Evolutionary conservation across 371 early-diverging fungal species (phyloP).

Genomic region (Apophysomyces elegans): DNA sequence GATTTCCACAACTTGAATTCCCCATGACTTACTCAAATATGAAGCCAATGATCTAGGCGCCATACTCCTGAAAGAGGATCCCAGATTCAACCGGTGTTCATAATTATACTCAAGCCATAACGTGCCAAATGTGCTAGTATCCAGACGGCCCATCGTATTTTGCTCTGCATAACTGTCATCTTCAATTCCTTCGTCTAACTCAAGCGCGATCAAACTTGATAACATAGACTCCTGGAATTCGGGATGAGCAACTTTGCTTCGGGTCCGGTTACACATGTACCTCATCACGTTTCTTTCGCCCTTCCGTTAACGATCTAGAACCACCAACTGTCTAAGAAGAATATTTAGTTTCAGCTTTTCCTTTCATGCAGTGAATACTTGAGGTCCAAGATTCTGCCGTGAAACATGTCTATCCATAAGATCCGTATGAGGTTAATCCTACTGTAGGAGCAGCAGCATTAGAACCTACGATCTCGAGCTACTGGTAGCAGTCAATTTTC

Average conservation of each 20-base stretch:
- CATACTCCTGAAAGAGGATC: constrained; percentile 11
- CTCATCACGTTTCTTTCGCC: constrained; percentile 1
- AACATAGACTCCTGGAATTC: constrained; percentile 18
- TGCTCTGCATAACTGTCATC: not conserved
- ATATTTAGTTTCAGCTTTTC: not conserved
- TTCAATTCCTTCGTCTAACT: constrained; percentile 15
- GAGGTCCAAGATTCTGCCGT: not conserved
- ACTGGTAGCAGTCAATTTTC: not conserved
- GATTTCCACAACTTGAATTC: constrained; percentile 27
- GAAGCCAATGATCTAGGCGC: constrained; percentile 7
- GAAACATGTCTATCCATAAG: not conserved
- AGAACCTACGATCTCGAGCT: not conserved
- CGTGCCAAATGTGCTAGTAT: constrained; percentile 21
- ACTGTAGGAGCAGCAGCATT: not conserved
- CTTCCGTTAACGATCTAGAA: not conserved
- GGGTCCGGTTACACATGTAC: constrained; percentile 1
- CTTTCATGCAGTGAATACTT: not conserved
- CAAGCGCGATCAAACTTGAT: constrained; percentile 33
- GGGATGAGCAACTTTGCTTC: not conserved
- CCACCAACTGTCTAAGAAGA: not conserved
- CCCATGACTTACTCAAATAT: constrained; percentile 17
- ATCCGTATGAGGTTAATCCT: not conserved
- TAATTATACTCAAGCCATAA: constrained; percentile 29
- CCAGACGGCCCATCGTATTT: not conserved
- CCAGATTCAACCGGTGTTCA: constrained; percentile 18